These are phyloP conservation scores for Passalora sequoiae DNA, from an alignment of 2,329 filamentous ascomycete genomes.

Conservation along the genomic window DNA sequence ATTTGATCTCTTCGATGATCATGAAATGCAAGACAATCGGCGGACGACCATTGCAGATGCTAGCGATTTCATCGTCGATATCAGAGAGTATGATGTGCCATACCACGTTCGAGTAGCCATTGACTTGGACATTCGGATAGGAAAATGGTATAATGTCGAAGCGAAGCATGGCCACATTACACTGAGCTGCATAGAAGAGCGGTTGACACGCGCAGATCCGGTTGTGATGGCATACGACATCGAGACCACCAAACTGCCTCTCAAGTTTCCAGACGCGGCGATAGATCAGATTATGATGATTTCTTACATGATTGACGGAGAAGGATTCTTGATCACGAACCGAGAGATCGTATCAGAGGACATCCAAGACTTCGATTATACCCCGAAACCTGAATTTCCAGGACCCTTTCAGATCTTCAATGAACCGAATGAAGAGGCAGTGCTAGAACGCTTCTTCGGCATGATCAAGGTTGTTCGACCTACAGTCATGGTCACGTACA, in stretches of 20 bases:
- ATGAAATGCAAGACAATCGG: slow-evolving; percentile 70
- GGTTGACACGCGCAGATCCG: slow-evolving; percentile 84
- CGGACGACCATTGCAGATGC: slow-evolving; percentile 75
- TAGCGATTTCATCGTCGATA: slow-evolving; percentile 96
- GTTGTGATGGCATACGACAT: slow-evolving; percentile 99
- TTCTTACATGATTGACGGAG: slow-evolving; percentile 99
- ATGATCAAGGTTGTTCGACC: slow-evolving; percentile 93
- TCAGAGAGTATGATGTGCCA: slow-evolving; percentile 97
- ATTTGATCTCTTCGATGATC: slow-evolving; percentile 92
- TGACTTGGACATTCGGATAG: slow-evolving; percentile 87
- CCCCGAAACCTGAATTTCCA: slow-evolving; percentile 90
- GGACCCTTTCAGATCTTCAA: slow-evolving; percentile 98
- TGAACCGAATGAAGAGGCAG: slow-evolving; percentile 81
- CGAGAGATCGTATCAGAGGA: slow-evolving; percentile 96
- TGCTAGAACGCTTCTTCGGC: slow-evolving; percentile 87
- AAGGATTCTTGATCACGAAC: slow-evolving; percentile 96
- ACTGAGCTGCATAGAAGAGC: slow-evolving; percentile 79
- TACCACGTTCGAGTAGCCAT: slow-evolving; percentile 99
- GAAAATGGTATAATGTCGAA: slow-evolving; percentile 95
- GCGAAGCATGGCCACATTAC: slow-evolving; percentile 84
- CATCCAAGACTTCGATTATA: slow-evolving; percentile 97
- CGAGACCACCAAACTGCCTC: slow-evolving; percentile 88
- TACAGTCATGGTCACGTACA: slow-evolving; percentile 99
- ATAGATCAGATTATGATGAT: slow-evolving; percentile 99
- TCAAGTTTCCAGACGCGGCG: slow-evolving; percentile 93